These are phyloP conservation scores for Astragalus membranaceus DNA, from an alignment of 306 rosid species.

Conservation along the genomic window DNA sequence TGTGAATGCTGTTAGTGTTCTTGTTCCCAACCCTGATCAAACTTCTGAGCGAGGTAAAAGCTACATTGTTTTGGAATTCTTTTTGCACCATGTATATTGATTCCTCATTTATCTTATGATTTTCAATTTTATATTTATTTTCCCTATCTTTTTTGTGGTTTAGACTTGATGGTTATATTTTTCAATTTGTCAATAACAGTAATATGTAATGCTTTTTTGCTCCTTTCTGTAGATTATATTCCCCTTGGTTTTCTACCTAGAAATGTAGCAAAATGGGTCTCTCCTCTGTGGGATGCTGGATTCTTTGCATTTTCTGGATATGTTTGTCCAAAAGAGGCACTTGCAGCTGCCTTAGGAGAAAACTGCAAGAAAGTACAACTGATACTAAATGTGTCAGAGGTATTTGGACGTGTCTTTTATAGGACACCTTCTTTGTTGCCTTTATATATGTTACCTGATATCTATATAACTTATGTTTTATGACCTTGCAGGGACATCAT, in stretches of 20 bases:
- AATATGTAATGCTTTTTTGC: constrained; percentile 1
- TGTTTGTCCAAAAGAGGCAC: constrained; percentile 62
- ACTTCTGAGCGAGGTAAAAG: constrained; percentile 50
- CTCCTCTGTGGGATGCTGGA: constrained; percentile 83
- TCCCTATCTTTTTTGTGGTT: constrained; percentile 4
- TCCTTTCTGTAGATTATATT: constrained; percentile 39
- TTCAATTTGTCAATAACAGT: constrained; percentile 13
- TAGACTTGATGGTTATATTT: background rate
- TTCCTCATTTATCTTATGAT: constrained; percentile 7
- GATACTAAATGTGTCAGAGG: constrained; percentile 53
- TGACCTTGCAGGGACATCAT: constrained; percentile 47
- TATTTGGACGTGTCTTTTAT: constrained; percentile 20
- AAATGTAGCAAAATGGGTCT: constrained; percentile 68
- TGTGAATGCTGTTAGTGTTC: constrained; percentile 65
- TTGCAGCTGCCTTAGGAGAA: constrained; percentile 65
- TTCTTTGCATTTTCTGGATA: constrained; percentile 58
- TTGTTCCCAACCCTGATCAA: constrained; percentile 45
- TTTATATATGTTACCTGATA: constrained; percentile 8
- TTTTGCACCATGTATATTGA: background rate
- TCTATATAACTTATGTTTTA: background rate
- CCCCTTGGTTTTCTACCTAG: constrained; percentile 80
- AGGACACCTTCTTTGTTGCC: constrained; percentile 9
- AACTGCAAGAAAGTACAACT: constrained; percentile 41
- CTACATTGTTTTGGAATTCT: constrained; percentile 19
- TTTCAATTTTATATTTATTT: constrained; percentile 8